Conservation (phyloP, 306 rosid genomes). For the Fragaria iinumae region DNA sequence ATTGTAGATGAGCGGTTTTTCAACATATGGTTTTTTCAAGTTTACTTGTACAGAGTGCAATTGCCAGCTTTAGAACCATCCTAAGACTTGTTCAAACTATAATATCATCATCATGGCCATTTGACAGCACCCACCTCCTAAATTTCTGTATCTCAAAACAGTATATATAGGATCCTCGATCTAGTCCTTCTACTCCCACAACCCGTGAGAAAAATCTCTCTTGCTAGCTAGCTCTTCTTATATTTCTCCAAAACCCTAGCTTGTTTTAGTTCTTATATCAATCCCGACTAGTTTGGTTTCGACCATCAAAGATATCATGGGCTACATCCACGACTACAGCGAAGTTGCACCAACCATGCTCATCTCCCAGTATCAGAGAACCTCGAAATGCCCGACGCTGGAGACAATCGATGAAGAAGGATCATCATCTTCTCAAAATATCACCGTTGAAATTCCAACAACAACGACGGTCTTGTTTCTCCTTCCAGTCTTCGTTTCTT, state of each 20-base stretch:
- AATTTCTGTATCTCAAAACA: neutral
- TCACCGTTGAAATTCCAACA: neutral
- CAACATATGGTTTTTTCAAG: neutral
- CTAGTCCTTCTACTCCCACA: neutral
- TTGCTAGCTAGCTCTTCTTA: neutral
- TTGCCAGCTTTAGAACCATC: neutral
- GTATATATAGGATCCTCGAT: conserved; percentile 1
- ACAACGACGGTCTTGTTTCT: conserved; percentile 48
- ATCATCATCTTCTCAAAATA: neutral
- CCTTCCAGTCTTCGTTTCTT: conserved; percentile 46
- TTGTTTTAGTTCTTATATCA: neutral
- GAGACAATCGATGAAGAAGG: conserved; percentile 72
- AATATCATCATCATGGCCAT: neutral
- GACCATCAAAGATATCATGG: conserved; percentile 27
- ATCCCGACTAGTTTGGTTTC: neutral
- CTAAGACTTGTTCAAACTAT: conserved; percentile 9
- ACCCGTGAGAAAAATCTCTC: neutral
- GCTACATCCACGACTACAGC: conserved; percentile 32
- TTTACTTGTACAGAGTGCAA: neutral
- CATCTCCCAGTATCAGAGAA: conserved; percentile 29
- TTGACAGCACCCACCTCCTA: neutral
- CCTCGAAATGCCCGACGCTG: conserved; percentile 35
- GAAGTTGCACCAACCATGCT: conserved; percentile 62
- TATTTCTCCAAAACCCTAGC: neutral
- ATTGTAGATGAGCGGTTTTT: neutral